A percentile compares a stretch with the other conserved stretches of the same genome.
Conservation (phyloP, 23 red algal genomes). For the Gracilaria caudata region DNA sequence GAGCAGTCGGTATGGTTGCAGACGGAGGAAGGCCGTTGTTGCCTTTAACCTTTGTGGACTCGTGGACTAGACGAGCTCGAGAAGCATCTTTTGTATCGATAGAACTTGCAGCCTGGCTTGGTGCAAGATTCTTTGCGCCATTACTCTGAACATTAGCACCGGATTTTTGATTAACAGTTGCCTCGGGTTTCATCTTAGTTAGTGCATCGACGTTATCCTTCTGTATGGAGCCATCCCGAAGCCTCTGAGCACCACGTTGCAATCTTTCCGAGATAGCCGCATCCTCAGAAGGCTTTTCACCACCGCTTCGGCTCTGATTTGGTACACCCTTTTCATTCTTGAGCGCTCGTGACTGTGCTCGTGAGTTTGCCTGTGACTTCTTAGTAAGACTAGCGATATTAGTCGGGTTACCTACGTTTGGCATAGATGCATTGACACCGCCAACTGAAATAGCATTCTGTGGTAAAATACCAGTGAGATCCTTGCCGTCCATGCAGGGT, state of each 20-base stretch:
- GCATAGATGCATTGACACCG: slow-evolving; percentile 1
- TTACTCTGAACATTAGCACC: not conserved
- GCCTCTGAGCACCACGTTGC: not conserved
- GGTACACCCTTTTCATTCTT: not conserved
- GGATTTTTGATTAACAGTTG: not conserved
- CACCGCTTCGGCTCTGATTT: not conserved
- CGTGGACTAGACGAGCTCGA: not conserved
- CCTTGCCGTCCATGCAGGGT: slow-evolving; percentile 13
- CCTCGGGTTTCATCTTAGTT: not conserved
- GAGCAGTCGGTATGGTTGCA: not conserved
- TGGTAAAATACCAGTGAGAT: not conserved
- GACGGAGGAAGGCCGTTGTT: not conserved
- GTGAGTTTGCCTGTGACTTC: not conserved
- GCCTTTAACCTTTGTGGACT: not conserved
- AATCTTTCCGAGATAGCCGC: not conserved
- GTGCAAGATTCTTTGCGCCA: not conserved
- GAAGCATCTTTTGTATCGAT: slow-evolving; percentile 9
- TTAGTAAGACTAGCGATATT: not conserved
- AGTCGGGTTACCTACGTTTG: not conserved
- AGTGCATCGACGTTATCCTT: not conserved
- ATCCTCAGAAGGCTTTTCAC: slow-evolving; percentile 7
- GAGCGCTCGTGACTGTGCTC: not conserved
- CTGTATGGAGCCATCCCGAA: not conserved
- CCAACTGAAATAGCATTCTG: not conserved
- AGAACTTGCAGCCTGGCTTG: not conserved